Percentiles rank a stretch among this genome's conserved stretches.
phyloP scores from a whole-genome alignment of 257 asterid species.

The Lycium barbarum region DNA sequence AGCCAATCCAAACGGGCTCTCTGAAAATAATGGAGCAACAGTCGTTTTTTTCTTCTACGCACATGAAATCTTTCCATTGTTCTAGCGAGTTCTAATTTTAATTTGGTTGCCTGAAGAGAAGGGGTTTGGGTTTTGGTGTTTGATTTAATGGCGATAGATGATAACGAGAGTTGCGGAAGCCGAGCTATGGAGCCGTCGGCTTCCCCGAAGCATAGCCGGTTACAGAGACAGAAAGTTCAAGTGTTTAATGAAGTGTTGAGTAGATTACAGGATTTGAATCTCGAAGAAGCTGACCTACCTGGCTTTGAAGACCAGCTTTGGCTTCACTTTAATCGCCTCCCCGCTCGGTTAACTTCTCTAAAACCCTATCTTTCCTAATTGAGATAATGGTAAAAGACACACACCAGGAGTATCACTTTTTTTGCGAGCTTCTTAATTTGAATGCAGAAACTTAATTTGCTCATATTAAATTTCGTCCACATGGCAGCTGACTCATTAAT shows the following conservation, averaged over 20 bases:
- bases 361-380: slow-evolving; percentile 27
- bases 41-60: neutral
- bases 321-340: slow-evolving; percentile 57
- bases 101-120: neutral
- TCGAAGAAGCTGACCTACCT: slow-evolving; percentile 44
- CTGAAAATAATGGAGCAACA: too few species aligned
- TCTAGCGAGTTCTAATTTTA: too few species aligned
- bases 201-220: slow-evolving; percentile 49
- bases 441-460: too few species aligned
- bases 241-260: slow-evolving; percentile 47
- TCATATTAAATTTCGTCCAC: too few species aligned
- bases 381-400: too few species aligned
- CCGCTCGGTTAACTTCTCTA: slow-evolving; percentile 37
- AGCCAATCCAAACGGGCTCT: too few species aligned
- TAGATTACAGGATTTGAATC: slow-evolving; percentile 50
- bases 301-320: slow-evolving; percentile 58
- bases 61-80: neutral
- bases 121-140: too few species aligned
- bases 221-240: slow-evolving; percentile 43
- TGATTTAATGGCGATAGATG: slow-evolving; percentile 37
- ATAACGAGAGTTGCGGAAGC: slow-evolving; percentile 58
- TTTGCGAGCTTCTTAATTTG: too few species aligned
- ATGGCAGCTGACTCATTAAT: too few species aligned
- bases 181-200: slow-evolving; percentile 39
- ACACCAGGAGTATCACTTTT: too few species aligned